Conservation (phyloP, 768 basidiomycete species). For the Mycena maculata region DNA sequence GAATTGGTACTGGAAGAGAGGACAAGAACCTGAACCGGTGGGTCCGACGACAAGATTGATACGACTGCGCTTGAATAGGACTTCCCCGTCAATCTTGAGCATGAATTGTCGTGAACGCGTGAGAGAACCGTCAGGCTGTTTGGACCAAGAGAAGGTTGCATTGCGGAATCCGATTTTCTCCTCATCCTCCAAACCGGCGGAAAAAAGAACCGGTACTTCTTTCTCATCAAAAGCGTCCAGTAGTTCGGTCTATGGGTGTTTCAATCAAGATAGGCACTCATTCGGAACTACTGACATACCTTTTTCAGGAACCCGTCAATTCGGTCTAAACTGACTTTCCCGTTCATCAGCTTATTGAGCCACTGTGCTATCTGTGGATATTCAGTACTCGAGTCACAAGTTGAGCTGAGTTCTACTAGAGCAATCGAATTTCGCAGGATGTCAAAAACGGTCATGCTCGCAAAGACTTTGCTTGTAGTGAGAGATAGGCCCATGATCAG, state of each 20-base stretch:
- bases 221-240: constrained; percentile 51
- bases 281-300: constrained; percentile 36
- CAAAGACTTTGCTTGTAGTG: background rate
- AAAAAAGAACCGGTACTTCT: constrained; percentile 30
- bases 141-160: constrained; percentile 68
- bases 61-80: constrained; percentile 63
- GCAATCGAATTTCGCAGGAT: constrained; percentile 47
- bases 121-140: constrained; percentile 36
- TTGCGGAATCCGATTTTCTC: constrained; percentile 61
- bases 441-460: constrained; percentile 56
- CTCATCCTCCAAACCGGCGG: constrained; percentile 28
- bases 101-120: constrained; percentile 59
- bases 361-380: constrained; percentile 10
- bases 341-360: constrained; percentile 41
- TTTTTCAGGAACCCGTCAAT: constrained; percentile 54
- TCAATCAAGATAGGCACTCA: too few species aligned
- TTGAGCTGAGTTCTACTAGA: background rate
- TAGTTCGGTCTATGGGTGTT: constrained; percentile 55
- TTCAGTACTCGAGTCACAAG: background rate
- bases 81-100: constrained; percentile 61
- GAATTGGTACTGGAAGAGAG: constrained; percentile 44
- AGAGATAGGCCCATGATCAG: constrained; percentile 15
- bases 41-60: constrained; percentile 72
- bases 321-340: constrained; percentile 75
- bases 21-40: constrained; percentile 50